phyloP scores from a whole-genome alignment of 75 land plant genomes.

The Azolla pinnata region DNA sequence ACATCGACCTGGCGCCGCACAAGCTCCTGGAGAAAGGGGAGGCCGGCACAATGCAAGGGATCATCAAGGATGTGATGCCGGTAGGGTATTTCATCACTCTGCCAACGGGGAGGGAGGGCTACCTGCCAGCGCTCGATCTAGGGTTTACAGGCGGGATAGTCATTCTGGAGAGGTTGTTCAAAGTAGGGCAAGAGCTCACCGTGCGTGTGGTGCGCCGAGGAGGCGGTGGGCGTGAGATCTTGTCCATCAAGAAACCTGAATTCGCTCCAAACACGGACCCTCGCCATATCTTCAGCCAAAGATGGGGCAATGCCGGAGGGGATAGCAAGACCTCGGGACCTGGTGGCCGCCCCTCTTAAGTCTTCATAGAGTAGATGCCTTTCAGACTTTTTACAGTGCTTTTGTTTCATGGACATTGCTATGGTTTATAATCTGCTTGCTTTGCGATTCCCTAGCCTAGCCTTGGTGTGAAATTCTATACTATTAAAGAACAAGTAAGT shows the following conservation, averaged over 20 bases:
- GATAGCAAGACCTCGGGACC: too few species aligned
- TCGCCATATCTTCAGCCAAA: slow-evolving; percentile 1
- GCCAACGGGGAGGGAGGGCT: slow-evolving; percentile 1
- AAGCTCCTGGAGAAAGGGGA: slow-evolving; percentile 4
- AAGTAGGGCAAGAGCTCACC: not conserved
- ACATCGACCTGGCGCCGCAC: not conserved
- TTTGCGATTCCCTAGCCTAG: too few species aligned
- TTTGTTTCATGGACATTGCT: too few species aligned
- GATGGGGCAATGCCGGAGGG: not conserved
- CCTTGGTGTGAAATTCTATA: too few species aligned
- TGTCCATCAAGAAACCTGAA: slow-evolving; percentile 2
- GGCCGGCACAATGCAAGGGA: not conserved
- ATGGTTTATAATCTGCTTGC: too few species aligned
- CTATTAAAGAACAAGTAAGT: too few species aligned
- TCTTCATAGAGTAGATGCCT: too few species aligned
- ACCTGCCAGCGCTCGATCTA: not conserved
- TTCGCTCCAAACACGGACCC: not conserved
- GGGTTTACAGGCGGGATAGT: slow-evolving; percentile 1
- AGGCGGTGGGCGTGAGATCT: slow-evolving; percentile 1
- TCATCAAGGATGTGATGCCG: slow-evolving; percentile 6
- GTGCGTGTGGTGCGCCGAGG: not conserved
- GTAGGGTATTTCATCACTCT: not conserved
- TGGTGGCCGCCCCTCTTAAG: too few species aligned
- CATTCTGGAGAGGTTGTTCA: slow-evolving; percentile 1
- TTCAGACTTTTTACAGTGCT: too few species aligned